A percentile compares a stretch with the other conserved stretches of the same genome.
phyloP scores from a whole-genome alignment of 148 eudicot species.

The Chenopodium formosanum region DNA sequence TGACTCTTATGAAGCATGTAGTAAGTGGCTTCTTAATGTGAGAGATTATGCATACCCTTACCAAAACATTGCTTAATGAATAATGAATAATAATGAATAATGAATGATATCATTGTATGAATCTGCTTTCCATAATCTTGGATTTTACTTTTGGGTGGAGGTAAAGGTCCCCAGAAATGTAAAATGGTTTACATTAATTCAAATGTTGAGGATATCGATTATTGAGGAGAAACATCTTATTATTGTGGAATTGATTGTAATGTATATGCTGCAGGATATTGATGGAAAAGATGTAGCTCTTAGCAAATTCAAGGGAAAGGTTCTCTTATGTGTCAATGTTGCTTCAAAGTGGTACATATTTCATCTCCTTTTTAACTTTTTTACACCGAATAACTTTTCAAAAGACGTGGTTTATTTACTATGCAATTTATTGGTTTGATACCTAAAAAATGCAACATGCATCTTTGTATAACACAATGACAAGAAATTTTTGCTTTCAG shows the following conservation, averaged over 20 bases:
- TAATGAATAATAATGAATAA: background rate
- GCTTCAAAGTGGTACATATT: constrained; percentile 77
- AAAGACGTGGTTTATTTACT: background rate
- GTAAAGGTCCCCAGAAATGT: too few species aligned
- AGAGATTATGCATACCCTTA: background rate
- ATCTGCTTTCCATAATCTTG: background rate
- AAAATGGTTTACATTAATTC: background rate
- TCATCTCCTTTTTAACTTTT: background rate
- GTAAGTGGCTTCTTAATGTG: background rate
- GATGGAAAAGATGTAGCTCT: constrained; percentile 76
- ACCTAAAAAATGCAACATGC: background rate
- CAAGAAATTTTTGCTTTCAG: constrained; percentile 41
- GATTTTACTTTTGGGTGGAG: background rate
- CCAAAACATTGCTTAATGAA: background rate
- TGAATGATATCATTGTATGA: background rate
- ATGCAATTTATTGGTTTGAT: background rate
- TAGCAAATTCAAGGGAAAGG: constrained; percentile 76
- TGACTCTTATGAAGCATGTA: background rate
- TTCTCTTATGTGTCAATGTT: constrained; percentile 81
- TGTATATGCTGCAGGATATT: constrained; percentile 60
- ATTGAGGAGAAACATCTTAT: background rate
- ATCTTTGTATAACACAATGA: constrained; percentile 15
- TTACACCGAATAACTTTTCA: background rate
- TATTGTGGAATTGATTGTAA: constrained; percentile 14
- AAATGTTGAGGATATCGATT: background rate